Percentiles rank a stretch among this genome's conserved stretches.
phyloP scores from a whole-genome alignment of 257 asterid genomes.

The Petrea volubilis region DNA sequence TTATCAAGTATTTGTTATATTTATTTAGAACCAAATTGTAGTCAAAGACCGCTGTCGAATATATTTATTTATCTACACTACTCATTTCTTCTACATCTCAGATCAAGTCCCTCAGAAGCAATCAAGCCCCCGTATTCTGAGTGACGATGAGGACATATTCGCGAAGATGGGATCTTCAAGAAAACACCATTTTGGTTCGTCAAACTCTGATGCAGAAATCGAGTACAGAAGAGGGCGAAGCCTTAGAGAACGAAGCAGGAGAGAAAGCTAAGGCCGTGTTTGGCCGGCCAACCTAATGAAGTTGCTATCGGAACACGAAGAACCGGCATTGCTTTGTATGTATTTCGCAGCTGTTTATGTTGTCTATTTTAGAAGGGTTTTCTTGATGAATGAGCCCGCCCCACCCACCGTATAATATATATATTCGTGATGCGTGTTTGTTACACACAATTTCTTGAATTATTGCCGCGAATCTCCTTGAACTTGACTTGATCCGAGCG shows the following conservation, averaged over 20 bases:
- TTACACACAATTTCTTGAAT: background rate
- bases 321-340: constrained; percentile 24
- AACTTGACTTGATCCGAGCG: background rate
- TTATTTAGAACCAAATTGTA: no score
- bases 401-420: background rate
- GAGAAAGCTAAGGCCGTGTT: constrained; percentile 29
- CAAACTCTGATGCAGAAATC: constrained; percentile 67
- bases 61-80: no score
- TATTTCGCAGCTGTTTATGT: constrained; percentile 26
- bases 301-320: constrained; percentile 3
- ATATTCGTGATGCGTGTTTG: background rate
- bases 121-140: constrained; percentile 30
- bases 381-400: no score
- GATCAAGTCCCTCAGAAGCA: constrained; percentile 37
- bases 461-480: background rate
- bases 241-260: constrained; percentile 33
- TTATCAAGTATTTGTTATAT: no score
- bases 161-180: constrained; percentile 41
- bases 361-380: no score
- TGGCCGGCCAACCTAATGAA: constrained; percentile 37
- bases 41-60: no score
- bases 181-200: constrained; percentile 52
- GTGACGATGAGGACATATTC: constrained; percentile 56
- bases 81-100: constrained; percentile 12
- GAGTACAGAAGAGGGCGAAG: constrained; percentile 70